Base-by-base conservation (phyloP, 2,329 filamentous ascomycete species). In the Helotiales sp. region DNA sequence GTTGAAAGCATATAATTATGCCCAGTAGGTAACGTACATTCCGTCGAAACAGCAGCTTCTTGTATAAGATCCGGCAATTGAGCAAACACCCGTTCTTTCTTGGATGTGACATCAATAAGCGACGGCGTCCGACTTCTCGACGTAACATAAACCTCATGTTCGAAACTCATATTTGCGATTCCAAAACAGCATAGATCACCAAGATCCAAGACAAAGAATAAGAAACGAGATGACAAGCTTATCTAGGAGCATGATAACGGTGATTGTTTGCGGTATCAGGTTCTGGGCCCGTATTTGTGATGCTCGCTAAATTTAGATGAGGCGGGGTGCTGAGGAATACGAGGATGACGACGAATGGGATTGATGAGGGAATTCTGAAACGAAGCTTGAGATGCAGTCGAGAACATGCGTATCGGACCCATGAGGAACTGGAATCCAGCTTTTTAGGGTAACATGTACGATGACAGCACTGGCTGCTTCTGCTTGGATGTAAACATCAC, bases 21-120 rank as follows among this genome's bases (percentile, higher is more conserved):
- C 17, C 17, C 15, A 28, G 24, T 37, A 6, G 30, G 13, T 10
- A 13, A 17, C 69, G 69, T 58, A 74, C 73, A 73, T 66, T 75
- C 73, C 13, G 73, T 72, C 17, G 73, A 74, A 17, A 75, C 71
- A 7, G 71, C 64, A 20, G 73, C 73, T 60, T 75, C 74, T 63
- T 75, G 74, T 20, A 75, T 75, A 6, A 75, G 37, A 68, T 75
- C 74, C 1, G 74, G 74, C 10, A 75, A 60, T 24, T 73, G 65
- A 10, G 70, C 45, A 64, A 75, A 75, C 4, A 75, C 66, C 13
- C 52, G 59, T 13, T 73, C 67, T 52, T 72, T 72, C 10, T 72
- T 61, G 15, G 74, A 75, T 32, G 60, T 69, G 1, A 75, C 72
- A 63, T 74, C 67, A 40, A 75, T 74, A 4, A 75, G 63, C 6